A percentile compares a stretch with the other conserved stretches of the same genome.
These are phyloP conservation scores for Penicillium simplicissimum DNA, from an alignment of 495 filamentous ascomycete species.

Conservation along the genomic window DNA sequence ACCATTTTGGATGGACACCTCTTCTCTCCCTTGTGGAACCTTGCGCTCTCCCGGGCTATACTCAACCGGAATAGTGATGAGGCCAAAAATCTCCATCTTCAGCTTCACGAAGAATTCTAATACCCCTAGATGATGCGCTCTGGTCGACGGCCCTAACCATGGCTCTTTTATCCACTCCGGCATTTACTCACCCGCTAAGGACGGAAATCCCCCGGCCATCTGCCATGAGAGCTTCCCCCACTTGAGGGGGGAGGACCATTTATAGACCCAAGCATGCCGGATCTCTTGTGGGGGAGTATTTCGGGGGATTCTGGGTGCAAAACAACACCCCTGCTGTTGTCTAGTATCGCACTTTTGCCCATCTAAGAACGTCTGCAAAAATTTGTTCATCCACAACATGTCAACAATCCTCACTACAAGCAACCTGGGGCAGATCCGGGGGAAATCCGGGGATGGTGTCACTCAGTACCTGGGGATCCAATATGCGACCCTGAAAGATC, in stretches of 20 bases:
- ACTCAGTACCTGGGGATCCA: conserved; percentile 37
- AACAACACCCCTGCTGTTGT: neutral
- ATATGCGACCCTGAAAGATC: conserved; percentile 36
- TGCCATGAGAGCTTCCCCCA: neutral
- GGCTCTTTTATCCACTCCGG: neutral
- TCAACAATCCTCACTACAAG: neutral
- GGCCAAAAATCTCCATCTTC: neutral
- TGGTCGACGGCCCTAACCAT: neutral
- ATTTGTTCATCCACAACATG: neutral
- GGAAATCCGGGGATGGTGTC: conserved; percentile 23
- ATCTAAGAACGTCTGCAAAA: neutral
- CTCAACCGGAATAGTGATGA: neutral
- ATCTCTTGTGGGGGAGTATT: neutral
- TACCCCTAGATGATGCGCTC: neutral
- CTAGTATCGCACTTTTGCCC: neutral
- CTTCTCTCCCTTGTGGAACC: neutral
- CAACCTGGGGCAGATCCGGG: conserved; percentile 26
- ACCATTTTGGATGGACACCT: neutral
- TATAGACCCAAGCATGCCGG: neutral
- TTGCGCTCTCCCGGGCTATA: too few species aligned
- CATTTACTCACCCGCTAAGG: neutral
- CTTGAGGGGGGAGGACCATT: neutral
- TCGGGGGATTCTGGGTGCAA: neutral
- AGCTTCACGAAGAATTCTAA: neutral
- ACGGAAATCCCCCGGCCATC: conserved; percentile 1